Base-by-base conservation (phyloP, 2,329 filamentous ascomycete species). In the Nectriaceae sp. region DNA sequence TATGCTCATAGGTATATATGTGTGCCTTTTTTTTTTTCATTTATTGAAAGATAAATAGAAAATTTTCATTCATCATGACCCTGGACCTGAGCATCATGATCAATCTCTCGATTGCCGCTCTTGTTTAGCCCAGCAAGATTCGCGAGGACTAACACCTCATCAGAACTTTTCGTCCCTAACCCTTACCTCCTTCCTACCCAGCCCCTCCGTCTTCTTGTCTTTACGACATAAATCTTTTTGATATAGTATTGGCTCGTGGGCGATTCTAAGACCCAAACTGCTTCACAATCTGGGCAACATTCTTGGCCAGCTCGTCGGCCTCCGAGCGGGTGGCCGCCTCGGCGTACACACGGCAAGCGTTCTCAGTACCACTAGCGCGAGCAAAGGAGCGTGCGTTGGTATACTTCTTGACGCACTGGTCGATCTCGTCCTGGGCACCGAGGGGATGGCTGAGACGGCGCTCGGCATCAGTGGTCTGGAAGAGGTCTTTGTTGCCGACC, bases 271-370 rank as follows among this genome's bases (percentile, higher is more conserved):
- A 68, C 40, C 68, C 69, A 49, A 62, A 80, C 60, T 85, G 81
- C 69, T 85, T 83, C 49, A 94, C 86, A 53, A 91, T 83, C 56
- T 83, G 79, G 15, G 87, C 85, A 40, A 97, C 90, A 67, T 90
- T 89, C 61, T 85, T 85, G 49, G 92, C 90, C 54, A 97, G 79
- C 70, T 96, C 91, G 63, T 97, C 92, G 1, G 92, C 91, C 71
- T 97, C 93, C 15, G 85, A 88, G 55, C 89, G 84, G 40, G 89
- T 94, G 31, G 89, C 89, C 4, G 94, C 94, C 73, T 99, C 94
- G 6, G 93, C 93, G 66, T 99, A 99, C 18, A 99, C 92, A 54
- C 94, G 83, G 61, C 96, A 92, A 3, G 91, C 93, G 69, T 99
- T 95, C 71, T 99, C 94, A 0, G 94, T 99, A 22, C 94, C 94